Evolutionary conservation across 176 grass and related monocot genomes (phyloP), one percentile per base, ranked within the genome.

Genomic region (Hyparrhenia diplandra): DNA sequence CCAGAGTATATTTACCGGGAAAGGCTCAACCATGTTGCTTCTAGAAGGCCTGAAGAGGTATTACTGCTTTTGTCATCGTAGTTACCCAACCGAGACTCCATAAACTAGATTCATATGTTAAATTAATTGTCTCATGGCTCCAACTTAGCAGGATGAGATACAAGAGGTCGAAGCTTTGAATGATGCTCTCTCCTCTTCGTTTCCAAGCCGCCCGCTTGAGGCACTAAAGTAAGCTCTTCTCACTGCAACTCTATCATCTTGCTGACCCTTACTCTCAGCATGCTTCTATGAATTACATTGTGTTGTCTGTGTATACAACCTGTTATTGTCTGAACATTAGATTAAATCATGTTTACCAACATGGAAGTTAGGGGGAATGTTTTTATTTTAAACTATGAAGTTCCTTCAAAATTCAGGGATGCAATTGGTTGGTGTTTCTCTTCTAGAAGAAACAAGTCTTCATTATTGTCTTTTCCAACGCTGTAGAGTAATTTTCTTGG

Each of bases 101-200:
- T 86, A 77, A 64, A 61, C 36, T 87, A 79, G 36, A 43, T 18
- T 64, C 10, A 64, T 72, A 47, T 37, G 59, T 73, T 80, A 72
- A 30, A 35, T 72, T 20, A 34, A 32, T 60, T 82, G 36, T 17
- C 82, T 69, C 64, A 37, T 81, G 72, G 13, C 55, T 63, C 59
- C 1, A 55, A 79, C 30, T 29, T 88, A 64, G 24, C 69, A 99
- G 96, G 88, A 88, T 69, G 92, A 78, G 54, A 71, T 91, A 81
- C 88, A 91, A 88, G 90, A 98, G 82, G 82, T 88, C 1, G 88
- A 91, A 81, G 93, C 91, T 68, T 86, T 94, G 79, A 84, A 90
- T 73, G 80, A 81, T 84, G 82, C 87, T 62, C 86, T 99, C 43
- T 69, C 85, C 46, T 91, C 96, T 62, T 90, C 89, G 36, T 99